A percentile compares a stretch with the other conserved stretches of the same genome.
phyloP scores from a whole-genome alignment of 1,139 yeast genomes.

The Taiozyma sp. region DNA sequence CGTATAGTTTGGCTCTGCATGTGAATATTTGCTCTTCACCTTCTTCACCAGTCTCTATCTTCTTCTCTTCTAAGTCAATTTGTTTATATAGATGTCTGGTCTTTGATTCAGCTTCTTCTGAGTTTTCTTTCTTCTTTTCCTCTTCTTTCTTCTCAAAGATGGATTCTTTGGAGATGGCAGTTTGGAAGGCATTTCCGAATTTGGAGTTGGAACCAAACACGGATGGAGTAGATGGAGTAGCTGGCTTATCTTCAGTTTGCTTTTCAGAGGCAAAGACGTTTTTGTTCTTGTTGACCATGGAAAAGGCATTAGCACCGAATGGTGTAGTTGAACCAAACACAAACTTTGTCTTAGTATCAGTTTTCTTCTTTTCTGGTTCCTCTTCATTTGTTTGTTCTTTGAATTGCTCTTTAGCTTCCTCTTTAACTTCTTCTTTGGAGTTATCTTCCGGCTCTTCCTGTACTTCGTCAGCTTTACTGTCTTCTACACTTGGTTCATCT shows the following conservation, averaged over 20 bases:
- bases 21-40: slow-evolving; percentile 65
- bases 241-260: background rate
- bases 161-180: slow-evolving; percentile 44
- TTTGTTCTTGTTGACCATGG: slow-evolving; percentile 21
- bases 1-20: slow-evolving; percentile 75
- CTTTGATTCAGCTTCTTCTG: slow-evolving; percentile 6
- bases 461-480: slow-evolving; percentile 5
- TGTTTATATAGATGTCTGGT: slow-evolving; percentile 17
- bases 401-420: too few species aligned
- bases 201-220: slow-evolving; percentile 57
- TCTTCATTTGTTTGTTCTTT: background rate
- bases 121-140: slow-evolving; percentile 2
- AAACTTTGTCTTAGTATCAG: slow-evolving; percentile 29
- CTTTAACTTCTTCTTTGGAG: slow-evolving; percentile 1
- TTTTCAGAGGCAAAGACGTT: slow-evolving; percentile 4
- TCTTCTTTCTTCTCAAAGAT: slow-evolving; percentile 38
- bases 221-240: slow-evolving; percentile 21
- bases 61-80: slow-evolving; percentile 38
- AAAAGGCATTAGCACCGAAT: slow-evolving; percentile 39
- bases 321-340: slow-evolving; percentile 52
- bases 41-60: slow-evolving; percentile 85
- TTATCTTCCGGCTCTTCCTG: slow-evolving; percentile 5
- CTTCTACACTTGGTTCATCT: slow-evolving; percentile 5
- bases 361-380: slow-evolving; percentile 1
- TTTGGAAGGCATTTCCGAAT: slow-evolving; percentile 53